phyloP scores from a whole-genome alignment of 768 basidiomycete species.

The Mycena crocata region DNA sequence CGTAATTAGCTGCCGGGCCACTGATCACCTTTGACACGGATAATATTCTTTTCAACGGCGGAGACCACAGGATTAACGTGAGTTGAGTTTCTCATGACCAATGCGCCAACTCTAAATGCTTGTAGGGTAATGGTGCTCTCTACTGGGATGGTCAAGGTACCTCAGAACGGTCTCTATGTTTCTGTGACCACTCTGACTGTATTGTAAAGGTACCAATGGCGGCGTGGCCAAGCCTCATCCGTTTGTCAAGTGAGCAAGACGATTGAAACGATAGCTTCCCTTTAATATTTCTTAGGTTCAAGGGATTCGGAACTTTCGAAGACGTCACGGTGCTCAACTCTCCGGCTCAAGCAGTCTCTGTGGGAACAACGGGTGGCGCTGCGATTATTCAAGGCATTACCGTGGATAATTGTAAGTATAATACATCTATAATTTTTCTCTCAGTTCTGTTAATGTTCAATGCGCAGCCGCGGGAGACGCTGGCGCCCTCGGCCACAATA shows the following conservation, averaged over 20 bases:
- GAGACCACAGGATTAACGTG: slow-evolving; percentile 25
- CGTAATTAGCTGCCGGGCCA: slow-evolving; percentile 25
- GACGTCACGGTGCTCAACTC: slow-evolving; percentile 31
- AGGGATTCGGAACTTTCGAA: slow-evolving; percentile 32
- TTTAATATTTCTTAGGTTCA: slow-evolving; percentile 9
- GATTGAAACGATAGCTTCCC: not conserved
- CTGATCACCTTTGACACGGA: slow-evolving; percentile 28
- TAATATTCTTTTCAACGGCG: slow-evolving; percentile 30
- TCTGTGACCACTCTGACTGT: not conserved
- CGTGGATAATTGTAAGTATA: slow-evolving; percentile 30
- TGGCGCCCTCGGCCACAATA: slow-evolving; percentile 32
- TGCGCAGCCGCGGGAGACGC: slow-evolving; percentile 28
- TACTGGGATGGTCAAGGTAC: slow-evolving; percentile 34
- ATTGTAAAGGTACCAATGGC: slow-evolving; percentile 30
- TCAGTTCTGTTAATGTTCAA: not conserved
- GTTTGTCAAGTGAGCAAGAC: slow-evolving; percentile 28
- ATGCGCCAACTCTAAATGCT: not conserved
- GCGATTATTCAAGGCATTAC: slow-evolving; percentile 21
- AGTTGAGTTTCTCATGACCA: not conserved
- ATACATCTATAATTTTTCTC: no score
- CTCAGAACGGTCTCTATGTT: not conserved
- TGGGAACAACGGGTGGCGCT: slow-evolving; percentile 29
- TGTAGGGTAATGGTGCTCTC: slow-evolving; percentile 27
- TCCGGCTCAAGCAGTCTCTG: slow-evolving; percentile 30
- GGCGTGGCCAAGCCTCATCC: slow-evolving; percentile 36